Percentiles rank a stretch among this genome's conserved stretches.
Conservation (phyloP, 495 filamentous ascomycete genomes). For the Thermothielavioides terrestris region DNA sequence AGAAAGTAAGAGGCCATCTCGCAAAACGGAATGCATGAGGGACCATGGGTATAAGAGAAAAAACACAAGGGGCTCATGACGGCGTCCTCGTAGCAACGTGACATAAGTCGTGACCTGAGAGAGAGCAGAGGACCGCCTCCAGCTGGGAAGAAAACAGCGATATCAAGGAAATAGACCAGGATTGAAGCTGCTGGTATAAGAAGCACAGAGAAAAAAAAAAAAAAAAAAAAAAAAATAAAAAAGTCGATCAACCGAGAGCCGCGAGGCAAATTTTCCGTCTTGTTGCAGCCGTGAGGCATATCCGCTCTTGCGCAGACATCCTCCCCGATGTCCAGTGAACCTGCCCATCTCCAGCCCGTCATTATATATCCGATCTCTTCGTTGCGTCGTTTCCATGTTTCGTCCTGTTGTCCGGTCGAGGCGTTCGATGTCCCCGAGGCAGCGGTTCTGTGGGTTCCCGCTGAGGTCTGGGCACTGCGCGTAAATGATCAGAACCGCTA, state of each 20-base stretch:
- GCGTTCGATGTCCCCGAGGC: too few relatives aligned
- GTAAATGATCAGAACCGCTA: too few relatives aligned
- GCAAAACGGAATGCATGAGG: background rate
- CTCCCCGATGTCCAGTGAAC: background rate
- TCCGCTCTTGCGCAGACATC: slow-evolving; percentile 20
- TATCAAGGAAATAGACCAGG: background rate
- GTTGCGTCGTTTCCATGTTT: background rate
- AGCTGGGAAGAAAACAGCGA: background rate
- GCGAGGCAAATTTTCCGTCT: slow-evolving; percentile 38
- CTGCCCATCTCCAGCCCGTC: background rate
- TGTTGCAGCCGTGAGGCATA: slow-evolving; percentile 39
- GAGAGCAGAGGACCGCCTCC: background rate
- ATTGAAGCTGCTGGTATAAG: background rate
- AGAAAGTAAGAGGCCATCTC: background rate
- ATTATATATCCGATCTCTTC: background rate
- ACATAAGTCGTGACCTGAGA: background rate
- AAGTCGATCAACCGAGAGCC: slow-evolving; percentile 38
- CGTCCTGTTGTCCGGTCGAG: too few relatives aligned
- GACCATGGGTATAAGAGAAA: background rate
- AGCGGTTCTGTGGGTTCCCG: slow-evolving; percentile 13
- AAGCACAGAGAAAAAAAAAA: background rate
- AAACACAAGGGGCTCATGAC: background rate
- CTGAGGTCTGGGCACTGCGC: too few relatives aligned
- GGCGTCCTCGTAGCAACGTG: background rate
- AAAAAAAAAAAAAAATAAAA: slow-evolving; percentile 14